Evolutionary conservation across 2,329 filamentous ascomycete species (phyloP), one percentile per base, ranked within the genome.

Genomic region (Epichloe elymi): DNA sequence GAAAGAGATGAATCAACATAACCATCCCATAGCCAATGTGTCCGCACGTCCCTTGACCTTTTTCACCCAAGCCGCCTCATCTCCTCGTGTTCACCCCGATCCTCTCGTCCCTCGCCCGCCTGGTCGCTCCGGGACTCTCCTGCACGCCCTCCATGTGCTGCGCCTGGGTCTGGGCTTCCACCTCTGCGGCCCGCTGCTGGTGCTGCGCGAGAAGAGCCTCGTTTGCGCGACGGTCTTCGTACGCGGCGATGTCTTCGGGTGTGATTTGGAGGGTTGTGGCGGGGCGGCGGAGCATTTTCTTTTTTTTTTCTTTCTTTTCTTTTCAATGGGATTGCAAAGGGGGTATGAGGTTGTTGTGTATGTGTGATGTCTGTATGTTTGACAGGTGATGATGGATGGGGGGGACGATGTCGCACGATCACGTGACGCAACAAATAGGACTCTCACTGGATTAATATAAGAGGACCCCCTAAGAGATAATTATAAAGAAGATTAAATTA

Each of bases 231-330:
- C 74, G 74, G 63, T 83, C 81, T 61, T 88, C 83, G 67, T 86
- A 87, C 50, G 76, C 72, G 39, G 82, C 80, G 39, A 88, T 74
- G 64, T 88, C 85, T 61, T 86, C 81, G 46, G 79, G 72, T 2
- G 83, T 87, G 56, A 88, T 76, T 50, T 75, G 72, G 55, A 88
- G 78, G 14, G 78, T 77, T 45, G 85, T 88, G 11, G 84, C 76
- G 15, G 79, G 76, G 44, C 84, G 79, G 58, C 82, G 80, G 58
- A 85, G 79, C 81, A 85, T 83, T 7, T 37, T 66, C 53, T 37
- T 17, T 19, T 19, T 19, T 19, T 19, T 19, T 1, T 19, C 2
- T 19, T 19, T 19, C 2, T 12, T 1, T 48, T 30, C 17, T 26
- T 26, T 26, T 26, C 23, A 26, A 26, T 26, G 23, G 23, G 23